Evolutionary conservation across 768 basidiomycete genomes (phyloP).

Genomic region (Russula olivacea): DNA sequence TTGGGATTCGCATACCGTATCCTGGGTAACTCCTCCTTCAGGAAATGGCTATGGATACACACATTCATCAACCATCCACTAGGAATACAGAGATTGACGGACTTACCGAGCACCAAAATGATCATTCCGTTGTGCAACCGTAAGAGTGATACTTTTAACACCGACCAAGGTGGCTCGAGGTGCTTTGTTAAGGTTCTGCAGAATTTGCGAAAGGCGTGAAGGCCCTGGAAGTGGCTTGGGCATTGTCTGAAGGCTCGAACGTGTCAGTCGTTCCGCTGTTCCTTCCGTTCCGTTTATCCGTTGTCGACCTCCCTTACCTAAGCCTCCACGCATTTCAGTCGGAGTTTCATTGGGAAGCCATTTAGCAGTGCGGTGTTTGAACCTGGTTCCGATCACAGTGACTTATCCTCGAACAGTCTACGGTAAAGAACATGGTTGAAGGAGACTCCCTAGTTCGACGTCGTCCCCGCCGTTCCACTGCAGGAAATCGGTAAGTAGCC

Average conservation of each 20-base stretch:
- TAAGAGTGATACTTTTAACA: constrained; percentile 49
- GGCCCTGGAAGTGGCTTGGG: constrained; percentile 36
- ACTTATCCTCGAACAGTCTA: neutral
- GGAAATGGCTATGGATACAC: constrained; percentile 52
- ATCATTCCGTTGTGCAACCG: constrained; percentile 56
- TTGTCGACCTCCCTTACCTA: too few relatives aligned
- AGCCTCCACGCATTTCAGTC: too few relatives aligned
- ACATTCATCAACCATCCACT: neutral
- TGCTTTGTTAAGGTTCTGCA: constrained; percentile 44
- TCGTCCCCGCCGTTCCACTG: constrained; percentile 63
- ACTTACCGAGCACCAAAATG: constrained; percentile 70
- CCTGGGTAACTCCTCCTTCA: constrained; percentile 70
- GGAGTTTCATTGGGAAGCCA: too few relatives aligned
- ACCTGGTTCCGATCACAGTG: neutral
- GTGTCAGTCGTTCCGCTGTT: neutral
- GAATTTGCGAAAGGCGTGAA: constrained; percentile 49
- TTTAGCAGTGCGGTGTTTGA: too few relatives aligned
- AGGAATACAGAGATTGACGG: neutral
- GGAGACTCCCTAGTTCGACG: constrained; percentile 50
- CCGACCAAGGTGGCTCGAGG: constrained; percentile 46
- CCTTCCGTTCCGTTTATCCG: too few relatives aligned
- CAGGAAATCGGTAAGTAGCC: constrained; percentile 60
- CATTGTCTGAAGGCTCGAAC: neutral
- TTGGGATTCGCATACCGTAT: constrained; percentile 73
- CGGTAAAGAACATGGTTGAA: constrained; percentile 19